Evolutionary conservation across 805 yeast species (phyloP).

Genomic region (Ogataea degrootiae): DNA sequence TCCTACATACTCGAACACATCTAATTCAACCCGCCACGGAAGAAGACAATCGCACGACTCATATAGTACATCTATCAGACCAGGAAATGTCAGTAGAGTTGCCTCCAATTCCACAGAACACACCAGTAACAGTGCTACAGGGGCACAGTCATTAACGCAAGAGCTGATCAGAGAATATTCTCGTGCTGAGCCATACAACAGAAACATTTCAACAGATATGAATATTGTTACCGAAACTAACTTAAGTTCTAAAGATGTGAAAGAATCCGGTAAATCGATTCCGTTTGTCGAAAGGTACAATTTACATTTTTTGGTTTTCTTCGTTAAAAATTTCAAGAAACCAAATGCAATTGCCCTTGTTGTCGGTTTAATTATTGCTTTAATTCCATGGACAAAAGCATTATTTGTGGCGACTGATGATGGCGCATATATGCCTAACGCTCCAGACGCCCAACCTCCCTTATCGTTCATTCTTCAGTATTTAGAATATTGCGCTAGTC

Average conservation of each 20-base stretch:
- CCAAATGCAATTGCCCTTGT: conserved; percentile 47
- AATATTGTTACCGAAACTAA: conserved; percentile 33
- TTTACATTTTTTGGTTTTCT: conserved; percentile 26
- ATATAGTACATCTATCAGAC: conserved; percentile 1
- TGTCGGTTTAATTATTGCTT: conserved; percentile 41
- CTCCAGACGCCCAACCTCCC: conserved; percentile 51
- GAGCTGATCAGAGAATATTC: conserved; percentile 33
- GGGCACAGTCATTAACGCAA: conserved; percentile 21
- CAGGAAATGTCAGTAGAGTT: conserved; percentile 4
- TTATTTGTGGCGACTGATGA: conserved; percentile 34
- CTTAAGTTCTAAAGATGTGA: conserved; percentile 21
- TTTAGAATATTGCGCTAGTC: conserved; percentile 43
- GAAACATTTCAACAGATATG: conserved; percentile 23
- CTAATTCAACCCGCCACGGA: not conserved
- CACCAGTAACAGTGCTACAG: conserved; percentile 1
- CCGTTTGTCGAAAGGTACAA: conserved; percentile 27
- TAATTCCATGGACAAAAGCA: conserved; percentile 52
- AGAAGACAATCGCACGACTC: conserved; percentile 1
- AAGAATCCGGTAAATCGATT: conserved; percentile 20
- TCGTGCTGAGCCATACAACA: conserved; percentile 29
- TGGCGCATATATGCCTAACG: conserved; percentile 26
- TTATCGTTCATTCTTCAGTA: conserved; percentile 49
- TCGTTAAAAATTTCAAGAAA: conserved; percentile 41
- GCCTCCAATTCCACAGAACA: conserved; percentile 5
- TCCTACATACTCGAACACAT: not conserved